Evolutionary conservation across 2,329 filamentous ascomycete species (phyloP).

Genomic region (Ophidiomyces ophidiicola): DNA sequence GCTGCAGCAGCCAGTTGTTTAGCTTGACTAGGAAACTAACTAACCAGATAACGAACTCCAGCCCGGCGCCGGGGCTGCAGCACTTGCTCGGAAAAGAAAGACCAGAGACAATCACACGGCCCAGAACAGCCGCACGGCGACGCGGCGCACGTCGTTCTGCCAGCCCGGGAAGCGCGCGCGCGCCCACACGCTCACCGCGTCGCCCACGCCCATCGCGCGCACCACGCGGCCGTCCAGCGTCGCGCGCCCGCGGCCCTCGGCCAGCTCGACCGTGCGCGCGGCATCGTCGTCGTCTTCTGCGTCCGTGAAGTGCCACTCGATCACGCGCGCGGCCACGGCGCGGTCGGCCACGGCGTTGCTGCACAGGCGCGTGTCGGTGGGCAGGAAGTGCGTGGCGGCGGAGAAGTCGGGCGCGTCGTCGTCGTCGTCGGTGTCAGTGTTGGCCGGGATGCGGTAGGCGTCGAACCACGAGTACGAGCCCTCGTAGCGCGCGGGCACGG

Average conservation of each 20-base stretch:
- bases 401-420: slow-evolving; percentile 4
- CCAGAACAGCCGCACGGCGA: slow-evolving; percentile 29
- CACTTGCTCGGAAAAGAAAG: background rate
- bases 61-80: too few relatives aligned
- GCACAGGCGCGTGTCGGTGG: slow-evolving; percentile 23
- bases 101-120: slow-evolving; percentile 19
- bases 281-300: slow-evolving; percentile 20
- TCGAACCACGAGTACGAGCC: slow-evolving; percentile 32
- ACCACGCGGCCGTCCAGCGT: slow-evolving; percentile 28
- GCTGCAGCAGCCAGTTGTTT: too few relatives aligned
- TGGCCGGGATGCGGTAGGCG: slow-evolving; percentile 20
- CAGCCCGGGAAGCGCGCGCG: slow-evolving; percentile 29
- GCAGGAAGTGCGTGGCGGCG: slow-evolving; percentile 18
- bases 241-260: slow-evolving; percentile 24
- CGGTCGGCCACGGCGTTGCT: slow-evolving; percentile 20
- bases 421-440: background rate
- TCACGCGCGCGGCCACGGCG: slow-evolving; percentile 18
- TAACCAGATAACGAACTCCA: too few relatives aligned
- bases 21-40: too few relatives aligned
- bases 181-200: slow-evolving; percentile 29
- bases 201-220: slow-evolving; percentile 26
- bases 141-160: slow-evolving; percentile 24
- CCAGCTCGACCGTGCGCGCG: slow-evolving; percentile 23
- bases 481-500: slow-evolving; percentile 19
- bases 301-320: slow-evolving; percentile 30